Base-by-base conservation (phyloP, 2,329 filamentous ascomycete genomes). In the Cladosporium colombiae region DNA sequence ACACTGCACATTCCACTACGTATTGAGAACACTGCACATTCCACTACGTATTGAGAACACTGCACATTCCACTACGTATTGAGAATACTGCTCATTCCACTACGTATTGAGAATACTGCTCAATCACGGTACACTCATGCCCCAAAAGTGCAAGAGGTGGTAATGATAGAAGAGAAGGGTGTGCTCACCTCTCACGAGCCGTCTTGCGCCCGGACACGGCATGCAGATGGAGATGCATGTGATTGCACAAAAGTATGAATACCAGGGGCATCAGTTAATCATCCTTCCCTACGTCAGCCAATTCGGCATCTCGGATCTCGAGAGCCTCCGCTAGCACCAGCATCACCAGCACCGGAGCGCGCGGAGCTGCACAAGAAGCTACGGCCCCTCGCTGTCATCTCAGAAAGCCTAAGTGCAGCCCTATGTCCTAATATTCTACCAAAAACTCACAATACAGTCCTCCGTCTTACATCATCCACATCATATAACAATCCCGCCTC, bases 371-470 rank as follows among this genome's bases (percentile, higher is more conserved):
- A 31, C 27, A 27, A 27, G 14, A 13, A 31, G 18, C 50, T 29
- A 29, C 50, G 50, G 50, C 7, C 50, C 21, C 25, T n/a, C 52
- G 52, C 52, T 55, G 52, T 55, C 52, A 55, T 33, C 21, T 31
- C 16, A 46, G 29, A 57, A 40, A 40, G 55, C 55, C 55, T 57
- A 57, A 35, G n/a, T 62, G 44, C 59, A 62, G 46, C 59, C 59
- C 59, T 62, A 62, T 31, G 25, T 29, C 25, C 33, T 5, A 27
- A 62, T 31, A 35, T 29, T 35, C 33, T 5, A 27, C 2, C n/a
- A 3, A 35, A 25, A 21, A 8, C 57, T 25, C 14, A 4, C 4
- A 35, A 25, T 11, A 4, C 4, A 35, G 16, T 11, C 1, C 37
- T 18, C 14, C 25, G 23, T n/a, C 57, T 59, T 44, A 59, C 57